Conservation (phyloP, 2,329 filamentous ascomycete species). For the Tolypocladium nubicola region DNA sequence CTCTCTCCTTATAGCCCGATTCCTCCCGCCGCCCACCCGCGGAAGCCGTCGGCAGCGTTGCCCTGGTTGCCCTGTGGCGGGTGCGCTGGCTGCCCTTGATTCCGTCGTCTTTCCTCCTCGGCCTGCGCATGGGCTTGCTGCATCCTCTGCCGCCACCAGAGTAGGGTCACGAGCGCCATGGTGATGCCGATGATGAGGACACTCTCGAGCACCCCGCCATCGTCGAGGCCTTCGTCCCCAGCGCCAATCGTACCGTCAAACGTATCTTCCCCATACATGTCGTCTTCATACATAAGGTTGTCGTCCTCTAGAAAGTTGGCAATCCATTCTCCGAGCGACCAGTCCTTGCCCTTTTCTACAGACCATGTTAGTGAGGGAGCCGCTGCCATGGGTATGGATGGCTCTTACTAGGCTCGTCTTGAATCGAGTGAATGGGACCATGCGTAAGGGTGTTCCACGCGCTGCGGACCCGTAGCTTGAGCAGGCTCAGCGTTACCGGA, state of each 20-base stretch:
- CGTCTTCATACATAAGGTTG: constrained; percentile 53
- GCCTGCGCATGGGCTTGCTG: constrained; percentile 43
- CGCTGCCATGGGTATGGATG: background rate
- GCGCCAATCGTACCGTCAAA: constrained; percentile 46
- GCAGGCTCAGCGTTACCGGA: constrained; percentile 76
- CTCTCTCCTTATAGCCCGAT: constrained; percentile 16
- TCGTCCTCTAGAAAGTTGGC: constrained; percentile 71
- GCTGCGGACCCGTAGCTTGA: constrained; percentile 75
- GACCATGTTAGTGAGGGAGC: background rate
- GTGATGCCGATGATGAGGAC: constrained; percentile 73
- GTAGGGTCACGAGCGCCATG: constrained; percentile 60
- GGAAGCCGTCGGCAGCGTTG: constrained; percentile 14
- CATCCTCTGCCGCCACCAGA: constrained; percentile 70
- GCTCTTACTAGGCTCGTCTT: constrained; percentile 72
- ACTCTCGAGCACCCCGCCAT: constrained; percentile 75
- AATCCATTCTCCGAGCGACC: constrained; percentile 79
- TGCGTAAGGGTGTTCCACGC: constrained; percentile 92
- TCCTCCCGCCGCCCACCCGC: constrained; percentile 25
- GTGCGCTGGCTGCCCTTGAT: constrained; percentile 18
- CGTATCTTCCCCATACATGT: constrained; percentile 38
- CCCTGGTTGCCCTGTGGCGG: constrained; percentile 11
- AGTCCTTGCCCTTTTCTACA: constrained; percentile 57
- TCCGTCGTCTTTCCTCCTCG: constrained; percentile 20
- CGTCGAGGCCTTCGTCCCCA: constrained; percentile 53
- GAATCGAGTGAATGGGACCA: constrained; percentile 85